Conservation (phyloP, 495 filamentous ascomycete genomes). For the Aspergillus sclerotioniger region DNA sequence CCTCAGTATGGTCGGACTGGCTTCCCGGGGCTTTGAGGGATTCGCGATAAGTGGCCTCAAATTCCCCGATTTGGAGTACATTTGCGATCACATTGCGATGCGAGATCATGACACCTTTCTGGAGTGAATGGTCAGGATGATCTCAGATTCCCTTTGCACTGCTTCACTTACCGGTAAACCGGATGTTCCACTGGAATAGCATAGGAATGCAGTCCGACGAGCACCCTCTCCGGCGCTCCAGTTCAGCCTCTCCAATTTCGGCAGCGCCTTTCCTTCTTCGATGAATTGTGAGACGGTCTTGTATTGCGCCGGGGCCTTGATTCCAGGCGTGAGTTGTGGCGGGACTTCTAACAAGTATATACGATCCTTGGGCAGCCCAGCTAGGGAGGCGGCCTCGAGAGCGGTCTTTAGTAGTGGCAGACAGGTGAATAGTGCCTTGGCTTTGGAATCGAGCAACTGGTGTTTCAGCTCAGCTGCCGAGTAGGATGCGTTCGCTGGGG, state of each 20-base stretch:
- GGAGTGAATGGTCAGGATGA: slow-evolving; percentile 9
- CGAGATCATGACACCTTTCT: slow-evolving; percentile 96
- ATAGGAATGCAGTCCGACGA: slow-evolving; percentile 76
- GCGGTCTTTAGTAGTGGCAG: slow-evolving; percentile 68
- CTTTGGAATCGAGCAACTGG: slow-evolving; percentile 72
- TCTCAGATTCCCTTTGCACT: too few species aligned
- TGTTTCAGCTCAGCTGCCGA: slow-evolving; percentile 71
- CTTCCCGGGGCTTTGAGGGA: slow-evolving; percentile 32
- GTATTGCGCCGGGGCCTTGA: slow-evolving; percentile 50
- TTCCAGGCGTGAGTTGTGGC: slow-evolving; percentile 44
- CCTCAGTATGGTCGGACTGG: slow-evolving; percentile 51
- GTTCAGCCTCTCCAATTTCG: slow-evolving; percentile 59
- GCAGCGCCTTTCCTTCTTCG: slow-evolving; percentile 58
- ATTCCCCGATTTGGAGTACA: slow-evolving; percentile 59
- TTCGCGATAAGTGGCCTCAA: slow-evolving; percentile 50
- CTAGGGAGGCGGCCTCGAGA: slow-evolving; percentile 63
- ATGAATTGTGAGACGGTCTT: slow-evolving; percentile 73
- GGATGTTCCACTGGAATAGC: slow-evolving; percentile 88
- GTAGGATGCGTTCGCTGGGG: slow-evolving; percentile 83
- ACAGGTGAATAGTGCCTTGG: slow-evolving; percentile 79
- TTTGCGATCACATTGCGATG: slow-evolving; percentile 89
- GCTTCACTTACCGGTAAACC: slow-evolving; percentile 67
- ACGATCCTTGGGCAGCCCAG: slow-evolving; percentile 65
- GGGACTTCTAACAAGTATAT: slow-evolving; percentile 76
- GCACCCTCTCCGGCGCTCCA: slow-evolving; percentile 76